Evolutionary conservation across 768 basidiomycete genomes (phyloP).

Genomic region (Hirschioporus abietinus): DNA sequence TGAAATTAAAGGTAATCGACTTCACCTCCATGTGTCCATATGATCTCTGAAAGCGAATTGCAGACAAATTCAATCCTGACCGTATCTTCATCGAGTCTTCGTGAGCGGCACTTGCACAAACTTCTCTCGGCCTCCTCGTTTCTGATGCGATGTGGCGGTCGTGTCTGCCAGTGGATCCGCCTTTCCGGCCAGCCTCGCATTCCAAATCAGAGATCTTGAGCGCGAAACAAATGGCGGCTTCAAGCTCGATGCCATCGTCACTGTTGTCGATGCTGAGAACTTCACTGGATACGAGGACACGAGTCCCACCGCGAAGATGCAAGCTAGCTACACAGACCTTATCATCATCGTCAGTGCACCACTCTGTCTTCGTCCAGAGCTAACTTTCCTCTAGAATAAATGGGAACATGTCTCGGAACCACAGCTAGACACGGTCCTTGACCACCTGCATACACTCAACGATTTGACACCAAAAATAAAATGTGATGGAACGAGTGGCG

Average conservation of each 20-base stretch:
- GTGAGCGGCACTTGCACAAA: conserved; percentile 37
- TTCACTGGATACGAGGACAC: conserved; percentile 91
- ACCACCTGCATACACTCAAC: conserved; percentile 86
- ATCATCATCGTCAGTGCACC: conserved; percentile 64
- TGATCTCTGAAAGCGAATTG: not conserved
- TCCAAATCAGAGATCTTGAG: conserved; percentile 90
- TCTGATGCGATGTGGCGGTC: not conserved
- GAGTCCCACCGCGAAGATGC: conserved; percentile 87
- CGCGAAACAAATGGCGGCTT: conserved; percentile 69
- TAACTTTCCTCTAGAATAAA: conserved; percentile 60
- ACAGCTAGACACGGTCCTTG: conserved; percentile 74
- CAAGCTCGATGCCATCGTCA: conserved; percentile 84
- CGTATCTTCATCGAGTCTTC: conserved; percentile 95
- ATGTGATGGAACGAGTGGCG: conserved; percentile 55
- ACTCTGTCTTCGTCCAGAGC: conserved; percentile 5
- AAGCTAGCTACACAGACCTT: conserved; percentile 92
- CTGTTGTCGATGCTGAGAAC: conserved; percentile 88
- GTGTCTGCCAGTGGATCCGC: conserved; percentile 68
- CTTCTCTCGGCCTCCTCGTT: conserved; percentile 2
- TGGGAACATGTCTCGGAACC: conserved; percentile 82
- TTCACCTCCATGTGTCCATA: not conserved
- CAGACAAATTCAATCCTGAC: conserved; percentile 82
- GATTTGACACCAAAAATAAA: conserved; percentile 83
- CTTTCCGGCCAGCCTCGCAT: conserved; percentile 91
- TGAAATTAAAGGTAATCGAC: conserved; percentile 68